These are phyloP conservation scores for Amanita polypyramis DNA, from an alignment of 768 basidiomycete genomes.

Conservation along the genomic window DNA sequence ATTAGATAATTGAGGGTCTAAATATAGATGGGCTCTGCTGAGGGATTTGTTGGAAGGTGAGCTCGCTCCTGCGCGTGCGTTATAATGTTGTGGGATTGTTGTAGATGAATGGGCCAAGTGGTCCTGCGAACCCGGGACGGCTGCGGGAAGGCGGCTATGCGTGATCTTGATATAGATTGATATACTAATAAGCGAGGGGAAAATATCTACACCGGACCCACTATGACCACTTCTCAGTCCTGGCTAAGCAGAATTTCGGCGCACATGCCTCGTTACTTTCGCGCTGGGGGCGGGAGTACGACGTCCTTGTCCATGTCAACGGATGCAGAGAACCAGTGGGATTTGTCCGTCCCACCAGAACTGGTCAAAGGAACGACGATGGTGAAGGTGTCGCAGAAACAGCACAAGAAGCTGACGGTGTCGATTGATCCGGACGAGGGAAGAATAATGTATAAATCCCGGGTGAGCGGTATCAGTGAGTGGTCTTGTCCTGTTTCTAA, in stretches of 20 bases:
- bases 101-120: too few species aligned
- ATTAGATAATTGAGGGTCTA: not conserved
- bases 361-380: slow-evolving; percentile 60
- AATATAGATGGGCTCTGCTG: too few species aligned
- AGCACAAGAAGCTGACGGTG: slow-evolving; percentile 62
- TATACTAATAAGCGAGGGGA: too few species aligned
- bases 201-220: not conserved
- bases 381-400: slow-evolving; percentile 76
- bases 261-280: not conserved
- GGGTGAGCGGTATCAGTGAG: slow-evolving; percentile 48
- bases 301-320: slow-evolving; percentile 5
- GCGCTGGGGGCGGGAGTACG: not conserved
- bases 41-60: too few species aligned
- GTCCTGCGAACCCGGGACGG: too few species aligned
- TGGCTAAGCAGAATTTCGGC: not conserved
- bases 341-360: slow-evolving; percentile 39
- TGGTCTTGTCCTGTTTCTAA: slow-evolving; percentile 31
- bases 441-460: slow-evolving; percentile 70
- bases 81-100: too few species aligned
- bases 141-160: too few species aligned
- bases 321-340: slow-evolving; percentile 6
- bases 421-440: slow-evolving; percentile 73
- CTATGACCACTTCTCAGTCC: not conserved
- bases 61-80: too few species aligned
- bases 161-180: too few species aligned